Conservation (phyloP, 345 rosid genomes). For the Eucalyptus sideroxylon region DNA sequence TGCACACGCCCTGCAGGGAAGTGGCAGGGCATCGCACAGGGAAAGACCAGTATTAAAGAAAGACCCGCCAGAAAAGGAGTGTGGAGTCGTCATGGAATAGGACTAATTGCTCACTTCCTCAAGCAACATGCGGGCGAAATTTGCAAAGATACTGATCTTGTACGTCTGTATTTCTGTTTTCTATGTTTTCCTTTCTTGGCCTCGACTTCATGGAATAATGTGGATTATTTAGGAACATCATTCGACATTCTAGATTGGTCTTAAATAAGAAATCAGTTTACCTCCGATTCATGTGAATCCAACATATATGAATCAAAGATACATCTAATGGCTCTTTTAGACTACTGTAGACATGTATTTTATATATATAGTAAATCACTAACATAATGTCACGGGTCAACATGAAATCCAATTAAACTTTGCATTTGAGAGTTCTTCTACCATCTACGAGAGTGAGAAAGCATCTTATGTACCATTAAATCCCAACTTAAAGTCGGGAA, state of each 20-base stretch:
- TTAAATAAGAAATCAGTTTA: background rate
- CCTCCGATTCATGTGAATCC: background rate
- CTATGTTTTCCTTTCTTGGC: background rate
- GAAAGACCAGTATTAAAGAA: background rate
- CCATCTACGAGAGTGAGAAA: background rate
- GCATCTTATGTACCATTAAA: background rate
- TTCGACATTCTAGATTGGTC: background rate
- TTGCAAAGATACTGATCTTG: background rate
- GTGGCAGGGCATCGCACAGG: background rate
- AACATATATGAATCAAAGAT: background rate
- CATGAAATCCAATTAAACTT: background rate
- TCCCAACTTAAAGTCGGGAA: background rate
- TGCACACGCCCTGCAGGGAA: background rate
- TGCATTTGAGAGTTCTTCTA: background rate
- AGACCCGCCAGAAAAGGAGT: background rate
- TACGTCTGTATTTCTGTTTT: background rate
- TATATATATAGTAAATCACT: background rate
- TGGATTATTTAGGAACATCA: background rate
- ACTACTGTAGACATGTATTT: background rate
- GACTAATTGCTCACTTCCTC: background rate
- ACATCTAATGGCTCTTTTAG: background rate
- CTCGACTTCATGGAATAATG: background rate
- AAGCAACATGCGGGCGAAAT: background rate
- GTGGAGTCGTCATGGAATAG: background rate
- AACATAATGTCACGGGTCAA: rapidly evolving